Evolutionary conservation across 441 rosid genomes (phyloP).

Genomic region (Erodium chrysanthum): DNA sequence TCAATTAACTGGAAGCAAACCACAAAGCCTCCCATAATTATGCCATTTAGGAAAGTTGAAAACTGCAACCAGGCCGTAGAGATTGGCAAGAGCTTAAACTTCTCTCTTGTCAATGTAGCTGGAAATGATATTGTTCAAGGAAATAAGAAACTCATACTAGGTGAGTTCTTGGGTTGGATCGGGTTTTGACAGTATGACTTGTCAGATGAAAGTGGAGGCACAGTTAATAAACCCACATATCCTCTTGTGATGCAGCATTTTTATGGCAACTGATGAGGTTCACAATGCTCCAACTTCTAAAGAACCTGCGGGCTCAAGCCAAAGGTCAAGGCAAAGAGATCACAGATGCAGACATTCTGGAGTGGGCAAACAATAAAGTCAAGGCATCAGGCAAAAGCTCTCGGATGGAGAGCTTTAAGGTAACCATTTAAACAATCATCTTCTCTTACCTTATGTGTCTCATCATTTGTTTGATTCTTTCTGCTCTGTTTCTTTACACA

Average conservation of each 20-base stretch:
- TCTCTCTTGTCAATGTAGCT: conserved; percentile 58
- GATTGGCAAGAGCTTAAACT: conserved; percentile 54
- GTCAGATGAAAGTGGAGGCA: too few relatives aligned
- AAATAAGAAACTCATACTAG: conserved; percentile 71
- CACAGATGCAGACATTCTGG: conserved; percentile 63
- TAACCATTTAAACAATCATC: conserved; percentile 12
- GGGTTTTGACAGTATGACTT: too few relatives aligned
- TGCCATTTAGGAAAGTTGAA: conserved; percentile 69
- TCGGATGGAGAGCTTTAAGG: conserved; percentile 81
- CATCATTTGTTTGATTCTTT: neutral
- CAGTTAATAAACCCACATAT: too few relatives aligned
- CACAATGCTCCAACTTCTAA: conserved; percentile 81
- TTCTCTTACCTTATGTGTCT: neutral
- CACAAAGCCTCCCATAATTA: conserved; percentile 62
- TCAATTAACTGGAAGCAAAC: conserved; percentile 66
- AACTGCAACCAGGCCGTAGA: conserved; percentile 63
- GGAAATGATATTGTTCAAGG: conserved; percentile 69
- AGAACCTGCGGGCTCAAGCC: conserved; percentile 56
- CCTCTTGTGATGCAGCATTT: conserved; percentile 40
- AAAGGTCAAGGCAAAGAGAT: conserved; percentile 60
- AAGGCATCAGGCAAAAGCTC: conserved; percentile 51
- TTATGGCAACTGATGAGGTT: conserved; percentile 96
- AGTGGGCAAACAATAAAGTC: conserved; percentile 83
- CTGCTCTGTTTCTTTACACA: conserved; percentile 17
- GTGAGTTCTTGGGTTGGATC: conserved; percentile 23